A percentile compares a stretch with the other conserved stretches of the same genome.
Conservation (phyloP, 2,329 filamentous ascomycete species). For the Colletotrichum viniferum region DNA sequence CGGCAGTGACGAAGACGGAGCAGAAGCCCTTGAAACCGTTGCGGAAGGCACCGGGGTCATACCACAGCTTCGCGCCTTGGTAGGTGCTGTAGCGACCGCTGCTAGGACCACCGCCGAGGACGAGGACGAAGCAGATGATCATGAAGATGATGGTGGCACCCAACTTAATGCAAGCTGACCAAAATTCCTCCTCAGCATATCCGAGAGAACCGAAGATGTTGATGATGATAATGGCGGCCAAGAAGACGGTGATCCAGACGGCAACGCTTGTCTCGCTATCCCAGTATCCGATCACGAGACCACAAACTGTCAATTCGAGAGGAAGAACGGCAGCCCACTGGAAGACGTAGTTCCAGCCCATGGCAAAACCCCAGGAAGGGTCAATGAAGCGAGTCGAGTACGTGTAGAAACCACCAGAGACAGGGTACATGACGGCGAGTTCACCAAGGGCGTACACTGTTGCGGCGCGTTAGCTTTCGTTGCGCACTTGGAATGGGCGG, state of each 20-base stretch:
- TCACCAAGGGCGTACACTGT: constrained; percentile 64
- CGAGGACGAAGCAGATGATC: constrained; percentile 61
- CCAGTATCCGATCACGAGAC: constrained; percentile 58
- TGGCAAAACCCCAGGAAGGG: constrained; percentile 62
- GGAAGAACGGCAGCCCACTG: constrained; percentile 56
- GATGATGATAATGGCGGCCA: constrained; percentile 51
- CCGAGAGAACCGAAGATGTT: constrained; percentile 61
- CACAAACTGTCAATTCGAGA: constrained; percentile 54
- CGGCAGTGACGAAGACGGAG: constrained; percentile 71
- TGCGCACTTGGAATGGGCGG: too few relatives aligned
- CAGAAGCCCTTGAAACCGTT: constrained; percentile 75
- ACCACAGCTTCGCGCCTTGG: constrained; percentile 46
- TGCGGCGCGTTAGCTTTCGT: not conserved
- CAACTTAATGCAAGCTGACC: constrained; percentile 60
- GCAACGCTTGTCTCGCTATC: constrained; percentile 46
- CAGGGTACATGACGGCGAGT: constrained; percentile 64
- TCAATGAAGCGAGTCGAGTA: constrained; percentile 67
- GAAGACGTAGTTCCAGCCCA: constrained; percentile 57
- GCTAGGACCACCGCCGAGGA: constrained; percentile 60
- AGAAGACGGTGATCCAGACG: constrained; percentile 60
- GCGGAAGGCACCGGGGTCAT: constrained; percentile 59
- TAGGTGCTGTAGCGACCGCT: constrained; percentile 44
- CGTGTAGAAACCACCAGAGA: constrained; percentile 67
- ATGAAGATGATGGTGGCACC: constrained; percentile 65
- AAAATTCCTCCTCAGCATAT: constrained; percentile 62